Evolutionary conservation across 352 stramenopile genomes (phyloP), one percentile per base, ranked within the genome.

Genomic region (Globisporangium lucens): DNA sequence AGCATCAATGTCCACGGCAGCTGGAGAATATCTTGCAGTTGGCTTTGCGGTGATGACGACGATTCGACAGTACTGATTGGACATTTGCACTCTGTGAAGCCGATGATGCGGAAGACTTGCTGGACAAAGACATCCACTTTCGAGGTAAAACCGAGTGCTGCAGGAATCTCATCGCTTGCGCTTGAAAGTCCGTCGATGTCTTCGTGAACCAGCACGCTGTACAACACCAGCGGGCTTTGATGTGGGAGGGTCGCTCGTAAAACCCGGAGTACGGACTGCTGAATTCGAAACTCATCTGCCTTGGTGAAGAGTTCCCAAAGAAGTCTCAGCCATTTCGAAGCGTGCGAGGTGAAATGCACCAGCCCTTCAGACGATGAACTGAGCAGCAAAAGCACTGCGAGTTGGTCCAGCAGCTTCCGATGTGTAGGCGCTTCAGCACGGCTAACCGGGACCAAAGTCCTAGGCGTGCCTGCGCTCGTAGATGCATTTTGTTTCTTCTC

Each of bases 261-360:
- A 0, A 95, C 73, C 2, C 87, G 85, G n/a, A 90, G 43, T 2
- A 74, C 66, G 7, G 81, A 84, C 63, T 95, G 87, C 62, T 93
- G 84, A n/a, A 94, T 66, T 2, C 79, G 67, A 20, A 70, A 63
- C 2, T 77, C 88, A n/a, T 61, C 76, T 13, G 71, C 75, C n/a
- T 69, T 68, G 33, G 93, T 27, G 43, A 92, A 77, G 0, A 75
- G 72, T 7, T 56, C 53, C 71, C 81, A 86, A 27, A 90, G 63
- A n/a, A 95, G 29, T 2, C 56, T 55, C 22, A 95, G 69, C 87
- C 87, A 94, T 13, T 68, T 57, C 2, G 59, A 56, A 33, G 76
- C 79, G 4, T 85, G 71, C 2, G 41, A 51, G 2, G 47, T 35
- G n/a, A 88, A 83, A 36, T 86, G 71, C 24, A 77, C 47, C 9